A percentile compares a stretch with the other conserved stretches of the same genome.
Evolutionary conservation across 768 basidiomycete species (phyloP).

Genomic region (Multifurca ochricompacta): DNA sequence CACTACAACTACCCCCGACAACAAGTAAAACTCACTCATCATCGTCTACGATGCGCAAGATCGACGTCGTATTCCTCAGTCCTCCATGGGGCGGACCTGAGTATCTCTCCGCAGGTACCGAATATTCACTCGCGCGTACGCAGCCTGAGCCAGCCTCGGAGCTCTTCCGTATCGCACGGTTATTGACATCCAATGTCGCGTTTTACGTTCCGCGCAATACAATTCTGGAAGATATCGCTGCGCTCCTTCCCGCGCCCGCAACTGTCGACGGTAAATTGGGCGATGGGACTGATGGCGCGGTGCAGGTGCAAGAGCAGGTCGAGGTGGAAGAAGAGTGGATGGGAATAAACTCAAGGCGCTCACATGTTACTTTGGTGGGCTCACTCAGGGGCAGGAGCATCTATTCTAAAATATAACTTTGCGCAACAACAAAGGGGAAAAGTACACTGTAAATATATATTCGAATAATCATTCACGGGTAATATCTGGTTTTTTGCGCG

Average conservation of each 20-base stretch:
- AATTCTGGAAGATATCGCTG: conserved; percentile 61
- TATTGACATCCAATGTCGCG: conserved; percentile 75
- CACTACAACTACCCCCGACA: no score
- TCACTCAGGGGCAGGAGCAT: conserved; percentile 60
- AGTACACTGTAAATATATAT: neutral
- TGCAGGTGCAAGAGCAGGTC: conserved; percentile 74
- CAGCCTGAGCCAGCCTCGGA: conserved; percentile 77
- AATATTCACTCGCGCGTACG: conserved; percentile 65
- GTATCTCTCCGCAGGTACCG: conserved; percentile 48
- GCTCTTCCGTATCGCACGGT: conserved; percentile 66
- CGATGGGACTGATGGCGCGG: conserved; percentile 25
- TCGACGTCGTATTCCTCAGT: conserved; percentile 89
- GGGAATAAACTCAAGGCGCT: conserved; percentile 89
- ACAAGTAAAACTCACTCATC: neutral
- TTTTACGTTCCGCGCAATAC: conserved; percentile 86
- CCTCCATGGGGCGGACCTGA: conserved; percentile 94
- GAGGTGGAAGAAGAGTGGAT: conserved; percentile 98
- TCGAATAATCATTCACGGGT: neutral
- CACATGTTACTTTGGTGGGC: conserved; percentile 89
- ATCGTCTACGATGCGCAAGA: conserved; percentile 36
- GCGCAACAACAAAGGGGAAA: neutral
- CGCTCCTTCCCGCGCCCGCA: conserved; percentile 30
- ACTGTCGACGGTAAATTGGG: neutral
- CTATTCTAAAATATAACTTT: conserved; percentile 36
- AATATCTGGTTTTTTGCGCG: no score